Conservation (phyloP, 2,329 filamentous ascomycete genomes). For the Trichoderma cornu-damae region DNA sequence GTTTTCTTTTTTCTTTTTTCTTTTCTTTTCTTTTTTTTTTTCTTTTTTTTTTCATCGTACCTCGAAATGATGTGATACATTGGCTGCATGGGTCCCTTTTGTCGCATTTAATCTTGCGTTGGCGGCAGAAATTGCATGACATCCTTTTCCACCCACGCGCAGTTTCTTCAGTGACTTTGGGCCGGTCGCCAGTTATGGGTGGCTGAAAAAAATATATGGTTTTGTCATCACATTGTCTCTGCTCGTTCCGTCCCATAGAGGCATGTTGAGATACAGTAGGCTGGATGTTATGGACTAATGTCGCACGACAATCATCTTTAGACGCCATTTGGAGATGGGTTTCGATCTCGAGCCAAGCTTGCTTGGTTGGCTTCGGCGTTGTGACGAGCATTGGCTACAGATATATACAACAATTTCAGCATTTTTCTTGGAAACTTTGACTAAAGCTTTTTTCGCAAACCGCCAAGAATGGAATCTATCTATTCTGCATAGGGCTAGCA, state of each 20-base stretch:
- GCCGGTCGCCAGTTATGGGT: not conserved
- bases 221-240: not conserved
- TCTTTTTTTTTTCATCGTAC: not conserved
- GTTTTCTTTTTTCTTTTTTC: too few relatives aligned
- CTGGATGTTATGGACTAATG: not conserved
- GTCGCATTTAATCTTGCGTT: constrained; percentile 2
- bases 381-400: not conserved
- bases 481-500: not conserved
- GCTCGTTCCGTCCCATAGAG: not conserved
- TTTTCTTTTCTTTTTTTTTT: too few relatives aligned
- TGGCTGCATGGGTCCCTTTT: not conserved
- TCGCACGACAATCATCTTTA: not conserved
- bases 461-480: too few relatives aligned
- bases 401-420: not conserved
- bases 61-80: constrained; percentile 3
- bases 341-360: not conserved
- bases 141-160: not conserved
- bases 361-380: not conserved
- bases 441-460: not conserved
- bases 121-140: not conserved
- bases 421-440: not conserved
- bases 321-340: not conserved
- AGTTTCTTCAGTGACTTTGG: not conserved
- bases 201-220: not conserved
- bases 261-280: not conserved